A percentile compares a stretch with the other conserved stretches of the same genome.
Conservation (phyloP, 331 rosid species). For the Arachis monticola region DNA sequence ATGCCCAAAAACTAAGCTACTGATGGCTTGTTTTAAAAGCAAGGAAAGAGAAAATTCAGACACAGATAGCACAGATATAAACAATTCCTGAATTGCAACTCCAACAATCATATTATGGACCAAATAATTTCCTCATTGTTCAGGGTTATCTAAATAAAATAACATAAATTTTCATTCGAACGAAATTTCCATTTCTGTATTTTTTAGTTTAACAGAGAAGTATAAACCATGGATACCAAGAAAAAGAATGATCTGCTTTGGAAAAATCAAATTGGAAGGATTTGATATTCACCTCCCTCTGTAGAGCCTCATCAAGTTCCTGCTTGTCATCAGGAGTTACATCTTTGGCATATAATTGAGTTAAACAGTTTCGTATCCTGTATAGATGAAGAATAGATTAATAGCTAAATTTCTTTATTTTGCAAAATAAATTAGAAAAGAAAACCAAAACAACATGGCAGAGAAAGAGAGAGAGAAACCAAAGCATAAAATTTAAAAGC, state of each 20-base stretch:
- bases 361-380: conserved; percentile 79
- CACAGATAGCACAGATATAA: conserved; percentile 9
- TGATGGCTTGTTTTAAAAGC: conserved; percentile 1
- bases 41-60: conserved; percentile 3
- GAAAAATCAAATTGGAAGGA: conserved; percentile 13
- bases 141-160: not conserved
- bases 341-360: conserved; percentile 78
- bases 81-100: conserved; percentile 17
- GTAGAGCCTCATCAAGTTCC: conserved; percentile 95
- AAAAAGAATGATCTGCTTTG: not conserved
- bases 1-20: not conserved
- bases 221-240: not conserved
- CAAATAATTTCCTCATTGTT: not conserved
- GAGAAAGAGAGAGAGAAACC: not conserved
- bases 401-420: conserved; percentile 1
- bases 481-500: conserved; percentile 10
- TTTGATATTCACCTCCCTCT: conserved; percentile 77
- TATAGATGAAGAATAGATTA: conserved; percentile 13
- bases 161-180: conserved; percentile 3
- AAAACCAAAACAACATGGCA: not conserved
- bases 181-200: conserved; percentile 17
- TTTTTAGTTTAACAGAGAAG: conserved; percentile 9
- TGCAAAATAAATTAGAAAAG: not conserved
- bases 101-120: not conserved
- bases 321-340: conserved; percentile 88